Conservation (phyloP, 306 rosid genomes). For the Prunus padus region DNA sequence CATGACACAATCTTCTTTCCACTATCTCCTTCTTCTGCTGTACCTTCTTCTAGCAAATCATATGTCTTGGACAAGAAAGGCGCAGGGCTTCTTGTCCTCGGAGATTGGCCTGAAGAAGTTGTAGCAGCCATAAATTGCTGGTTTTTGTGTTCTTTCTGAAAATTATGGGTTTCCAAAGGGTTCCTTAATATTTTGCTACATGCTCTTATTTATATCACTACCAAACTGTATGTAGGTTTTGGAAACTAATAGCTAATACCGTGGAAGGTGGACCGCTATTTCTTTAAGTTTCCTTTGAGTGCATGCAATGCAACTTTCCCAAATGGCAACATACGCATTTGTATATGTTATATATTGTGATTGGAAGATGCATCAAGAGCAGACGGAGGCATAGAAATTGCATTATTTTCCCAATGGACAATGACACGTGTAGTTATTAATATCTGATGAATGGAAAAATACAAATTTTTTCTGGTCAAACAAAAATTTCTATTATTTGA, state of each 20-base stretch:
- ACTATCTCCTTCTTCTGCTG: neutral
- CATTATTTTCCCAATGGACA: conserved; percentile 19
- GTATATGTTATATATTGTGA: too few species aligned
- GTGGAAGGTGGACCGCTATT: conserved; percentile 19
- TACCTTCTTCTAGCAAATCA: conserved; percentile 62
- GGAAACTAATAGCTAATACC: conserved; percentile 32
- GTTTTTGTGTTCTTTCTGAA: neutral
- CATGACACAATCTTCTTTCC: conserved; percentile 51
- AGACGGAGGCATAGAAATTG: conserved; percentile 27
- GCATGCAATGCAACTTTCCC: conserved; percentile 15
- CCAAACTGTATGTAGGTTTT: neutral
- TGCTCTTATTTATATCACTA: conserved; percentile 18
- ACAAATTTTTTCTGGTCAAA: neutral
- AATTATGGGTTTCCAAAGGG: too few species aligned
- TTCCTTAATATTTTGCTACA: conserved; percentile 16
- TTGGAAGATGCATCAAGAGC: neutral
- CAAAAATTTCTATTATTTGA: neutral
- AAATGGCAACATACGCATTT: neutral
- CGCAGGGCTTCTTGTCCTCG: conserved; percentile 52
- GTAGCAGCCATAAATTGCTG: conserved; percentile 14
- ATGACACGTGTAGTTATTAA: conserved; percentile 10
- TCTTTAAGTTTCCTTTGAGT: conserved; percentile 16
- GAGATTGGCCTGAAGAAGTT: conserved; percentile 24
- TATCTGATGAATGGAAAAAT: neutral
- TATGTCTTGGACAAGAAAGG: conserved; percentile 76